Conservation (phyloP, 1,284 basidiomycete genomes). For the Pyrrhoderma lamaoense region DNA sequence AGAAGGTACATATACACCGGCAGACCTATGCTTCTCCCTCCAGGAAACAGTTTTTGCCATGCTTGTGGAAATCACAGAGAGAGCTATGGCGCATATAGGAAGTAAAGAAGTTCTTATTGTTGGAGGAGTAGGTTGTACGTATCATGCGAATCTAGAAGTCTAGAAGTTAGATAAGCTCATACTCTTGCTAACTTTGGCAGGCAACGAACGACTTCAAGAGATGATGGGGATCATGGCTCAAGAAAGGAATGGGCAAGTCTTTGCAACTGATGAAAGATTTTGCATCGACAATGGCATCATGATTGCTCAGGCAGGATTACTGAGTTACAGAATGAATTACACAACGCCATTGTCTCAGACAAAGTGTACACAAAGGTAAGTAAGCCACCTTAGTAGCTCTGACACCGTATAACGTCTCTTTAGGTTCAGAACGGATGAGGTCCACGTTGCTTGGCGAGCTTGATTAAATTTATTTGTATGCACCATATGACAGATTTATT, state of each 20-base stretch:
- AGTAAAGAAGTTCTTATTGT: conserved; percentile 96
- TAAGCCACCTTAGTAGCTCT: conserved; percentile 3
- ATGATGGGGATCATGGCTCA: conserved; percentile 99
- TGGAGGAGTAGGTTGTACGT: conserved; percentile 95
- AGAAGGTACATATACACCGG: conserved; percentile 78
- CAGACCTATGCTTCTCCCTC: conserved; percentile 93
- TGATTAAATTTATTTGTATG: conserved; percentile 27
- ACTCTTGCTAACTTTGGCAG: conserved; percentile 32
- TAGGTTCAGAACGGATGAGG: conserved; percentile 89
- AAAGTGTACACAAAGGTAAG: conserved; percentile 83
- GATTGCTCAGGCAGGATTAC: conserved; percentile 97
- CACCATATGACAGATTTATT: neutral
- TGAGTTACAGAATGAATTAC: conserved; percentile 91
- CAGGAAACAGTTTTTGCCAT: conserved; percentile 98
- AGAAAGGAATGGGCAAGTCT: conserved; percentile 86
- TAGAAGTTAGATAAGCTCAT: too few relatives aligned
- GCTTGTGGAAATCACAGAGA: conserved; percentile 98
- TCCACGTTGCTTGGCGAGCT: conserved; percentile 79
- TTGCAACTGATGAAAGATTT: conserved; percentile 97
- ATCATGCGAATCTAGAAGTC: neutral
- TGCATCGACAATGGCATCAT: conserved; percentile 99
- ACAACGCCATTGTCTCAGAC: conserved; percentile 72
- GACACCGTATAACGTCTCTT: conserved; percentile 9
- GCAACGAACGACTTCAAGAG: conserved; percentile 87
- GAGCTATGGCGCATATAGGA: conserved; percentile 98